phyloP scores from a whole-genome alignment of 805 yeast species.

The Pichia heedii region DNA sequence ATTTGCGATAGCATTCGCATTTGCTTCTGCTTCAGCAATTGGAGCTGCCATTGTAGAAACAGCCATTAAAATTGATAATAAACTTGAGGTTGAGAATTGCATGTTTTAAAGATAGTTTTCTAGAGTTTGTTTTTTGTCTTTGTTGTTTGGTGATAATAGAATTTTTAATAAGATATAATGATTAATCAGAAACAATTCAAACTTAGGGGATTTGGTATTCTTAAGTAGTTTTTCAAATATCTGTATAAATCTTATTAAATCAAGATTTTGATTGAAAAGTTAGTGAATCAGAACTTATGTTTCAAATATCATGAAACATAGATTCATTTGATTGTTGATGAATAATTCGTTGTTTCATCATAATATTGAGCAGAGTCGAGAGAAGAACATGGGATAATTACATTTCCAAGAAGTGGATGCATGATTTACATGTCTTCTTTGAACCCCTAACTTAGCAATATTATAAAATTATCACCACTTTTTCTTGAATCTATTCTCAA shows the following conservation, averaged over 20 bases:
- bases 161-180: neutral
- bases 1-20: slow-evolving; percentile 5
- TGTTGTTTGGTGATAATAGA: neutral
- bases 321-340: too few relatives aligned
- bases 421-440: too few relatives aligned
- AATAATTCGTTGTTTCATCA: too few relatives aligned
- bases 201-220: neutral
- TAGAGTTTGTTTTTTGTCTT: neutral
- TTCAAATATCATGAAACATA: neutral
- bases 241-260: neutral
- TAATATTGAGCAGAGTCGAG: too few relatives aligned
- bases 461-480: too few relatives aligned
- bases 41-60: slow-evolving; percentile 4
- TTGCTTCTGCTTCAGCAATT: slow-evolving; percentile 6
- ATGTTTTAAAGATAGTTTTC: neutral
- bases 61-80: slow-evolving; percentile 3
- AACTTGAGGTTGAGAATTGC: slow-evolving; percentile 2
- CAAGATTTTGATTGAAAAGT: neutral
- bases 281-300: neutral
- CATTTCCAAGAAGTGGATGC: too few relatives aligned
- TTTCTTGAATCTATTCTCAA: too few relatives aligned
- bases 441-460: too few relatives aligned
- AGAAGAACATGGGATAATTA: too few relatives aligned
- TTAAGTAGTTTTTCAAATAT: neutral
- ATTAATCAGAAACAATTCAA: neutral